Base-by-base conservation (phyloP, 805 yeast species). In the Clavispora fructus region DNA sequence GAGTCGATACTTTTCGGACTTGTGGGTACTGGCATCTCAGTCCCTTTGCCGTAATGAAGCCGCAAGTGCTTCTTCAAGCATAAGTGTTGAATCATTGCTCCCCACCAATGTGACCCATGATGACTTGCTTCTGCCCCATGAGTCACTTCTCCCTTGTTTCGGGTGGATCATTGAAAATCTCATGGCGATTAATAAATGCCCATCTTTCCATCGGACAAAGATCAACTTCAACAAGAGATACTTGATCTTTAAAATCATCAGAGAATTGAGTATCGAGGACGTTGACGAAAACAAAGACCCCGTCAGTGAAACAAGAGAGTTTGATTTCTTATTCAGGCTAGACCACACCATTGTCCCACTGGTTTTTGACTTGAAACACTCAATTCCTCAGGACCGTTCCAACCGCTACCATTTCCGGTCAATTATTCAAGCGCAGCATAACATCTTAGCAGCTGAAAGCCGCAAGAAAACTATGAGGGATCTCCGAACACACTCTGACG, bases 131-230 rank as follows among this genome's bases (percentile, higher is more conserved):
- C 60, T 63, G 27, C 64, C 63, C 50, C 51, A 62, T 47, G 72
- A 74, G 44, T 74, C 82, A 0, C 67, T 87, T 42, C 79, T 89
- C 6, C 94, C 96, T 2, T 91, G 97, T 58, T 79, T 89, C 48
- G 97, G 97, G 10, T 92, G 98, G 98, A 72, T 89, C 42, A 71
- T 85, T 23, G 92, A 86, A 55, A 80, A 95, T 50, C 67, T 92
- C 51, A 61, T 90, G 45, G 96, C 87, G 58, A 55, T 66, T 10
- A 68, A 68, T 49, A 64, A 56, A 44, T 82, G 89, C 43, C 95
- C 97, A 16, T 87, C 85, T 56, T 86, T 82, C 80, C 78, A 84
- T 43, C 74, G 80, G 35, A 71, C 75, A 30, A 68, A 85, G 50
- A 80, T 91, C 55, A 91, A 92, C 59, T 92, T 91, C 64, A 96